phyloP scores from a whole-genome alignment of 2,329 filamentous ascomycete species.

The Chrysoporthe deuterocubensis region DNA sequence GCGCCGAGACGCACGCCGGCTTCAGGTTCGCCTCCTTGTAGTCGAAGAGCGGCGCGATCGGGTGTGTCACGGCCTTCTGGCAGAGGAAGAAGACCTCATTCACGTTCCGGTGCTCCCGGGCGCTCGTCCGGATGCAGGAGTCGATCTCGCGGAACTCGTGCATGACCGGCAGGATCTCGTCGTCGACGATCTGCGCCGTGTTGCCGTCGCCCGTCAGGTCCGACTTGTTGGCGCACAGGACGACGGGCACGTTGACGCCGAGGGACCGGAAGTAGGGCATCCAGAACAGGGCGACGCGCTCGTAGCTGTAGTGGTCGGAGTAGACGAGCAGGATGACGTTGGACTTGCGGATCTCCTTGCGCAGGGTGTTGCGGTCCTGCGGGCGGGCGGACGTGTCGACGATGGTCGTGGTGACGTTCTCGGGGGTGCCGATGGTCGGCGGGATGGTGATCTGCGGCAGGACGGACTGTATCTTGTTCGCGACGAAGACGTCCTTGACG shows the following conservation, averaged over 20 bases:
- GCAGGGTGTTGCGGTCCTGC: constrained; percentile 86
- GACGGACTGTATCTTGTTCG: constrained; percentile 87
- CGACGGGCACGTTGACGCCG: constrained; percentile 97
- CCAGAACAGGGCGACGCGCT: constrained; percentile 96
- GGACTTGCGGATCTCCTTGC: constrained; percentile 93
- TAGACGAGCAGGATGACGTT: constrained; percentile 98
- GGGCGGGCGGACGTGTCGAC: constrained; percentile 96
- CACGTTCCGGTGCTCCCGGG: constrained; percentile 88
- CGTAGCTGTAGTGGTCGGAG: constrained; percentile 98
- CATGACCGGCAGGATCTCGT: constrained; percentile 99
- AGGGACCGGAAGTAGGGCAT: constrained; percentile 97
- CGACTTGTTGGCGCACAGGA: constrained; percentile 97
- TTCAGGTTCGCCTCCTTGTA: constrained; percentile 91
- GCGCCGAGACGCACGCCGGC: constrained; percentile 81
- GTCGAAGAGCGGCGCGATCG: constrained; percentile 94
- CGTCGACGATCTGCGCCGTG: constrained; percentile 85
- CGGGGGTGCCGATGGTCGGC: constrained; percentile 87
- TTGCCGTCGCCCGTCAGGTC: constrained; percentile 77
- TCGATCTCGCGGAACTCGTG: constrained; percentile 98
- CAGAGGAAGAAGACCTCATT: constrained; percentile 98
- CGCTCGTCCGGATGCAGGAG: constrained; percentile 93
- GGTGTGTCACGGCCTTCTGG: constrained; percentile 96
- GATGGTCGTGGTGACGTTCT: constrained; percentile 96
- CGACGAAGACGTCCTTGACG: constrained; percentile 96
- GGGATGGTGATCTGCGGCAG: constrained; percentile 95